Percentiles rank a stretch among this genome's conserved stretches.
phyloP scores from a whole-genome alignment of 805 yeast genomes.

The Saturnispora zaruensis region DNA sequence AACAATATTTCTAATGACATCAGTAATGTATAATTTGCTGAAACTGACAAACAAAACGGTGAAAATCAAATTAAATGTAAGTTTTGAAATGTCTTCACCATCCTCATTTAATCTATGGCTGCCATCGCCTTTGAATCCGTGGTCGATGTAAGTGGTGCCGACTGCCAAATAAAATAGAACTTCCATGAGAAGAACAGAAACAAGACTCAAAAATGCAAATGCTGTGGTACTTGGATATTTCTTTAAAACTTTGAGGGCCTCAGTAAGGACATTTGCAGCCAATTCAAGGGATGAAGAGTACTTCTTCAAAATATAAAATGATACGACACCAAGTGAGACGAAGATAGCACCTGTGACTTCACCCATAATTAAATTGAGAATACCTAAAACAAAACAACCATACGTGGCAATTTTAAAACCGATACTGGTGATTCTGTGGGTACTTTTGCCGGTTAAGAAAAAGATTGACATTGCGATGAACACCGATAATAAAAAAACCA shows the following conservation, averaged over 20 bases:
- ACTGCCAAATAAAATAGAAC: constrained; percentile 7
- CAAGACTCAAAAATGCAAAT: constrained; percentile 31
- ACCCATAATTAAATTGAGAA: neutral
- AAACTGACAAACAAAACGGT: constrained; percentile 42
- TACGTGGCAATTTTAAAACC: constrained; percentile 62
- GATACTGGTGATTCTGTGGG: constrained; percentile 56
- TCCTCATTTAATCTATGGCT: constrained; percentile 8
- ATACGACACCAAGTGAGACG: constrained; percentile 37
- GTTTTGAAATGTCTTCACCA: constrained; percentile 17
- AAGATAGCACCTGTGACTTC: constrained; percentile 22
- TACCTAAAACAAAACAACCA: constrained; percentile 39
- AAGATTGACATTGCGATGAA: constrained; percentile 50
- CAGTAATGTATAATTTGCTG: constrained; percentile 78
- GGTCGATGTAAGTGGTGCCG: constrained; percentile 10
- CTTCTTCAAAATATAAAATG: constrained; percentile 42
- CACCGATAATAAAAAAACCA: constrained; percentile 52
- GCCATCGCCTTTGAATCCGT: constrained; percentile 15
- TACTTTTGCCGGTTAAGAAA: constrained; percentile 52
- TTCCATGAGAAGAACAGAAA: constrained; percentile 4
- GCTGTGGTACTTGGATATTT: constrained; percentile 58
- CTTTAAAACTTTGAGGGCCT: constrained; percentile 68
- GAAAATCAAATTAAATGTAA: constrained; percentile 49
- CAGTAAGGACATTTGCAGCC: constrained; percentile 21
- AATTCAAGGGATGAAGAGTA: constrained; percentile 21
- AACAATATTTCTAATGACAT: constrained; percentile 70